Percentiles rank a stretch among this genome's conserved stretches.
These are phyloP conservation scores for Cystobasidiaceae sp. DNA, from an alignment of 1,284 basidiomycete genomes.

Conservation along the genomic window DNA sequence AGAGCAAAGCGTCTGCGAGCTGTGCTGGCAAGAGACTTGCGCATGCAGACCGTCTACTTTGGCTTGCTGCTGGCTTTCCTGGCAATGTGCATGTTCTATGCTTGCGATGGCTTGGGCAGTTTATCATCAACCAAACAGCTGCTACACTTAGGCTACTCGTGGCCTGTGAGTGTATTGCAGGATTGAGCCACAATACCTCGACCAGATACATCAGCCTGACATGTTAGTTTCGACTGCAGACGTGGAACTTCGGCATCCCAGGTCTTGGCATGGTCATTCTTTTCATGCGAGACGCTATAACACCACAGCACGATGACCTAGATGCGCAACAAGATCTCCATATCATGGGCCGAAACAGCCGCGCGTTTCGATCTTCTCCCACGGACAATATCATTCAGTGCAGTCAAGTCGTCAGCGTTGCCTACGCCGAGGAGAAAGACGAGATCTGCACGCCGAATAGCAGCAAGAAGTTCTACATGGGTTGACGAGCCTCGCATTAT, in stretches of 20 bases:
- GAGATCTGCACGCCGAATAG: neutral
- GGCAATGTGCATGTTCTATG: neutral
- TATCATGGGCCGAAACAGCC: too few relatives aligned
- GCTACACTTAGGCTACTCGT: too few relatives aligned
- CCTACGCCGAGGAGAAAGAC: neutral
- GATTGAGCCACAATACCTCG: too few relatives aligned
- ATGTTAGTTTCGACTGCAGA: too few relatives aligned
- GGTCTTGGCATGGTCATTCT: neutral
- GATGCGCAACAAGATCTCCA: neutral
- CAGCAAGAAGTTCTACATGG: neutral
- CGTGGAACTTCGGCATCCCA: neutral
- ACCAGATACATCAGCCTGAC: too few relatives aligned
- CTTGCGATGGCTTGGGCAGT: too few relatives aligned
- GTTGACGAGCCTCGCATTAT: neutral
- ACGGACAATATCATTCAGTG: too few relatives aligned
- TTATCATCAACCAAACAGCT: too few relatives aligned
- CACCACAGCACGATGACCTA: neutral
- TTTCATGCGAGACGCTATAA: neutral
- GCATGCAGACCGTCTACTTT: neutral
- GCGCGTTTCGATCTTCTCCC: too few relatives aligned
- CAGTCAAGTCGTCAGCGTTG: neutral
- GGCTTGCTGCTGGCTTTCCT: neutral
- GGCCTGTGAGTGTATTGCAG: too few relatives aligned
- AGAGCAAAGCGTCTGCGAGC: neutral
- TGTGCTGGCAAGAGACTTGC: neutral